Conservation (phyloP, 2,329 filamentous ascomycete species). For the Colletotrichum musicola region DNA sequence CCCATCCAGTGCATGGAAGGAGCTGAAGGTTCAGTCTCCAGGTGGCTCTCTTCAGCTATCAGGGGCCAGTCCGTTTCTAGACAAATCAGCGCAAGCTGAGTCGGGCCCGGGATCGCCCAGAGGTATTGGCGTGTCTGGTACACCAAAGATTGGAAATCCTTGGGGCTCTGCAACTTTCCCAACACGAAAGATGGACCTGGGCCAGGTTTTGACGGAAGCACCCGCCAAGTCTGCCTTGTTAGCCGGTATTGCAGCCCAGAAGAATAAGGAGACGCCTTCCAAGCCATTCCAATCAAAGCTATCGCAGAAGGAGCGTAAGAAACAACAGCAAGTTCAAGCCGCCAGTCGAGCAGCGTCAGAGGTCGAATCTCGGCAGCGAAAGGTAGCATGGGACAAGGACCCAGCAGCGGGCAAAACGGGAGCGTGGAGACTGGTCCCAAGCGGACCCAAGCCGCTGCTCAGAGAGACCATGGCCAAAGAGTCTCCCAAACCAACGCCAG, state of each 20-base stretch:
- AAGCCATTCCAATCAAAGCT: constrained; percentile 69
- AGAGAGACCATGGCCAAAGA: constrained; percentile 60
- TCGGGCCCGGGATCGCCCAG: constrained; percentile 23
- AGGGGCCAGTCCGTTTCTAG: constrained; percentile 9
- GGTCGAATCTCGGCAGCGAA: constrained; percentile 47
- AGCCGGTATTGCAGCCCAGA: constrained; percentile 66
- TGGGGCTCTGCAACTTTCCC: constrained; percentile 66
- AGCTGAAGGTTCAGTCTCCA: constrained; percentile 47
- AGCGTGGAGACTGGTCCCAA: constrained; percentile 76
- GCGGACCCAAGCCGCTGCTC: constrained; percentile 61
- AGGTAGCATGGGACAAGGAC: constrained; percentile 60
- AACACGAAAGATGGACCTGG: constrained; percentile 77
- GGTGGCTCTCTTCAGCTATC: constrained; percentile 18
- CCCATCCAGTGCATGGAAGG: constrained; percentile 53
- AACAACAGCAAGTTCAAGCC: constrained; percentile 77
- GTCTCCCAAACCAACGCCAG: constrained; percentile 44
- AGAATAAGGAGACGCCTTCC: constrained; percentile 52
- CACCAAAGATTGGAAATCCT: constrained; percentile 52
- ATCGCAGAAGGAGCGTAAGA: constrained; percentile 94
- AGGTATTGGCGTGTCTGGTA: constrained; percentile 4
- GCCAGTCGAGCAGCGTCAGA: constrained; percentile 57
- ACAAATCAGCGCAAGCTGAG: neutral
- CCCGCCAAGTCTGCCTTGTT: constrained; percentile 67
- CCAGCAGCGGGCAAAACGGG: constrained; percentile 55
- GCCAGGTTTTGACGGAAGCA: constrained; percentile 78